These are phyloP conservation scores for Parathielavia appendiculata DNA, from an alignment of 495 filamentous ascomycete species.

Conservation along the genomic window DNA sequence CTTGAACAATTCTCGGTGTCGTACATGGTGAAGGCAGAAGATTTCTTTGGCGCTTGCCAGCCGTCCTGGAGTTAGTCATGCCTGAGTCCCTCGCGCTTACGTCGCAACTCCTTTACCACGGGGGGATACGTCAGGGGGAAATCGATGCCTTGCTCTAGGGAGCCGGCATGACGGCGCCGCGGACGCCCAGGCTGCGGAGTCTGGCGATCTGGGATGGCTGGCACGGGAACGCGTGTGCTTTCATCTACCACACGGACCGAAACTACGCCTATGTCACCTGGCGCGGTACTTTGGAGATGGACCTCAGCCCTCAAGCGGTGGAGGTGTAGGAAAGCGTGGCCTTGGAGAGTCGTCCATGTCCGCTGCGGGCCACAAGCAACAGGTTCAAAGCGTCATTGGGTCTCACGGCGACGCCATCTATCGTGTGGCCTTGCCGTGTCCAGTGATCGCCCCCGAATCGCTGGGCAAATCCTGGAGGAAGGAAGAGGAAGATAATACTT, in stretches of 20 bases:
- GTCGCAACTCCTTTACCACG: conserved; percentile 6
- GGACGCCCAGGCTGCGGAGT: conserved; percentile 29
- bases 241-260: conserved; percentile 26
- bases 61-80: conserved; percentile 12
- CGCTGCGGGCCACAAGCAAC: conserved; percentile 8
- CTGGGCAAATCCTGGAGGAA: conserved; percentile 23
- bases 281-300: conserved; percentile 30
- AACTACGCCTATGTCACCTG: conserved; percentile 23
- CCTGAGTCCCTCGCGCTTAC: conserved; percentile 18
- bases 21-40: conserved; percentile 14
- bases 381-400: conserved; percentile 1
- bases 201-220: conserved; percentile 32
- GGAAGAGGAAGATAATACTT: no score
- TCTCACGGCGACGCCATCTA: conserved; percentile 21
- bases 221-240: conserved; percentile 27
- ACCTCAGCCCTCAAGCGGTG: conserved; percentile 23
- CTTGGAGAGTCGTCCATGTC: conserved; percentile 9
- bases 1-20: conserved; percentile 16
- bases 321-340: conserved; percentile 28
- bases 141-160: conserved; percentile 8
- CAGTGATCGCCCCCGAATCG: conserved; percentile 15
- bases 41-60: conserved; percentile 14
- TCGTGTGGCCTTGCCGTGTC: conserved; percentile 18
- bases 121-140: neutral
- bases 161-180: conserved; percentile 10